phyloP scores from a whole-genome alignment of 371 early-diverging fungal species.

The Apophysomyces trapeziformis region DNA sequence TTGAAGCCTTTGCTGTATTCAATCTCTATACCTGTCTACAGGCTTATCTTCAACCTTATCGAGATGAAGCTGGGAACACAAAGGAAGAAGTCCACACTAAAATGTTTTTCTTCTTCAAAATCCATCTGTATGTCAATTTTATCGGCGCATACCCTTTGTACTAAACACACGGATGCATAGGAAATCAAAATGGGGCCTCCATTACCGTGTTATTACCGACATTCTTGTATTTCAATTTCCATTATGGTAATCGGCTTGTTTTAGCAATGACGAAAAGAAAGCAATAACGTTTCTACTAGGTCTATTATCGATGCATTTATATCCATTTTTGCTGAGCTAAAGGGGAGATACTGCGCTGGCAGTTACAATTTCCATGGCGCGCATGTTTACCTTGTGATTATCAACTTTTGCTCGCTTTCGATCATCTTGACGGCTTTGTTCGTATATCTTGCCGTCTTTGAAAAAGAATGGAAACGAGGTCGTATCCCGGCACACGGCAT shows the following conservation, averaged over 20 bases:
- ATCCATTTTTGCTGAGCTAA: conserved; percentile 46
- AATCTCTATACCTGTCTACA: conserved; percentile 49
- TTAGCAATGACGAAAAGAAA: neutral
- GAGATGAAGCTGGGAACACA: conserved; percentile 32
- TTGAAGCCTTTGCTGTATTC: conserved; percentile 55
- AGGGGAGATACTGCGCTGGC: conserved; percentile 49
- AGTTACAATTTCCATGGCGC: conserved; percentile 44
- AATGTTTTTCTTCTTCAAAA: conserved; percentile 35
- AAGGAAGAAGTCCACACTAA: conserved; percentile 42
- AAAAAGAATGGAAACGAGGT: conserved; percentile 46
- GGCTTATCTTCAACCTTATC: conserved; percentile 49
- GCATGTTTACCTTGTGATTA: conserved; percentile 43
- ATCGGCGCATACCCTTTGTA: neutral
- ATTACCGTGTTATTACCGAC: conserved; percentile 49
- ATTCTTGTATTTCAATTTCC: conserved; percentile 54
- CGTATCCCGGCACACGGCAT: conserved; percentile 48
- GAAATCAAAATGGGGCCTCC: conserved; percentile 55
- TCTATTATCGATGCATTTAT: conserved; percentile 46
- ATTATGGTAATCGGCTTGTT: conserved; percentile 40
- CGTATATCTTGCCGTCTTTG: conserved; percentile 47
- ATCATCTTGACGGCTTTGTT: conserved; percentile 52
- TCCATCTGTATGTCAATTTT: conserved; percentile 41
- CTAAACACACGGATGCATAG: conserved; percentile 19
- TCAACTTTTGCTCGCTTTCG: conserved; percentile 51
- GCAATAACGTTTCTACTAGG: conserved; percentile 25